These are phyloP conservation scores for Phlegmacium glaucopus DNA, from an alignment of 768 basidiomycete genomes.

Conservation along the genomic window DNA sequence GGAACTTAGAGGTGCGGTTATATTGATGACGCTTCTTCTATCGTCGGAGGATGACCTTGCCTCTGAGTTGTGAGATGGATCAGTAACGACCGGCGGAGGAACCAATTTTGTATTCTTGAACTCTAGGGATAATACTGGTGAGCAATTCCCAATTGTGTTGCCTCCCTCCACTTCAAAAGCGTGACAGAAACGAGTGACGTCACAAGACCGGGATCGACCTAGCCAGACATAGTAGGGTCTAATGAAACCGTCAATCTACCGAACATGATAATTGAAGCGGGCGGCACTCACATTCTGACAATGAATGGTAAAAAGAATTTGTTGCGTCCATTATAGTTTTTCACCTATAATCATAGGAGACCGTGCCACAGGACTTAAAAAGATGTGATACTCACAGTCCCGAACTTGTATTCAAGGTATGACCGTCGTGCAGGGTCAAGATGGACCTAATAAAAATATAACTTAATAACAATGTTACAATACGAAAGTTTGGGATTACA, in stretches of 20 bases:
- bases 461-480: constrained; percentile 16
- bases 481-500: constrained; percentile 13
- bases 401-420: constrained; percentile 78
- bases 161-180: constrained; percentile 65
- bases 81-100: no score
- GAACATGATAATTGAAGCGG: background rate
- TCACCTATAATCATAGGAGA: constrained; percentile 34
- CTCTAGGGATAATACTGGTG: constrained; percentile 32
- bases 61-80: no score
- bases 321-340: constrained; percentile 72
- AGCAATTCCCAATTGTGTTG: constrained; percentile 51
- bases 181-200: constrained; percentile 51
- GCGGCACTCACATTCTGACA: constrained; percentile 47
- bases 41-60: no score
- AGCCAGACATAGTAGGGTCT: constrained; percentile 77
- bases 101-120: constrained; percentile 25
- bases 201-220: constrained; percentile 60
- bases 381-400: constrained; percentile 44
- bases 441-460: constrained; percentile 31
- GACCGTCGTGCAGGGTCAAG: constrained; percentile 57
- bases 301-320: constrained; percentile 64
- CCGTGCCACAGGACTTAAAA: background rate
- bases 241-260: background rate
- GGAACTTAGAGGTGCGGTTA: constrained; percentile 52
- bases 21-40: constrained; percentile 33